These are phyloP conservation scores for Fraxinus latifolia DNA, from an alignment of 305 asterid species.

Conservation along the genomic window DNA sequence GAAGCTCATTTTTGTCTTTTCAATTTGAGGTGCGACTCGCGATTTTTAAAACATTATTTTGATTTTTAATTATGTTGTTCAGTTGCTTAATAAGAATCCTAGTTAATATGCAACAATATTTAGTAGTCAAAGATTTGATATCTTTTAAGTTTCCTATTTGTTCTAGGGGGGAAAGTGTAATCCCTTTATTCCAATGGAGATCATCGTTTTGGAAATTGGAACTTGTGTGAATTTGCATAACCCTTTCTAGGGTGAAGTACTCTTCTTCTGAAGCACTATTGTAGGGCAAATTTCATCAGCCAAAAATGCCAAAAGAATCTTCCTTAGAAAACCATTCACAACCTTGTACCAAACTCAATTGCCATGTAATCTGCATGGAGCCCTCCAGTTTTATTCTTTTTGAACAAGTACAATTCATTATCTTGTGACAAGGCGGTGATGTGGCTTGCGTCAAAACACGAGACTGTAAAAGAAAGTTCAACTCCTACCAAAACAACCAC, in stretches of 20 bases:
- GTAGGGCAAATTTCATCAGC: not conserved
- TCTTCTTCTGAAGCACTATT: not conserved
- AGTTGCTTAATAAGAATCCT: not conserved
- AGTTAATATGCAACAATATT: not conserved
- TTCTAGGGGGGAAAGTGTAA: not conserved
- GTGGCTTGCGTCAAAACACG: not conserved
- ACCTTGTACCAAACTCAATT: not conserved
- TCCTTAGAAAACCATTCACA: not conserved
- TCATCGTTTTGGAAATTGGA: not conserved
- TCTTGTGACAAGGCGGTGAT: not conserved
- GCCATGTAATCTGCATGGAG: not conserved
- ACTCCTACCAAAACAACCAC: not conserved
- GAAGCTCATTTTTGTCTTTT: not conserved
- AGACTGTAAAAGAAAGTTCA: not conserved
- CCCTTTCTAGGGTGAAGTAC: not conserved
- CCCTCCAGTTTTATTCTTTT: not conserved
- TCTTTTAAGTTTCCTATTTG: not conserved
- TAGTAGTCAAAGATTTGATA: not conserved
- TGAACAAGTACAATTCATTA: not conserved
- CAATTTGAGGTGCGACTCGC: not conserved
- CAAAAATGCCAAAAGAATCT: not conserved
- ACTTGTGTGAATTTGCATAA: not conserved
- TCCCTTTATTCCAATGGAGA: not conserved
- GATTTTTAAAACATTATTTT: not conserved
- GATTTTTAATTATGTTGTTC: not conserved